Percentiles rank a stretch among this genome's conserved stretches.
Conservation (phyloP, 805 yeast species). For the Starmerella etchellsii region DNA sequence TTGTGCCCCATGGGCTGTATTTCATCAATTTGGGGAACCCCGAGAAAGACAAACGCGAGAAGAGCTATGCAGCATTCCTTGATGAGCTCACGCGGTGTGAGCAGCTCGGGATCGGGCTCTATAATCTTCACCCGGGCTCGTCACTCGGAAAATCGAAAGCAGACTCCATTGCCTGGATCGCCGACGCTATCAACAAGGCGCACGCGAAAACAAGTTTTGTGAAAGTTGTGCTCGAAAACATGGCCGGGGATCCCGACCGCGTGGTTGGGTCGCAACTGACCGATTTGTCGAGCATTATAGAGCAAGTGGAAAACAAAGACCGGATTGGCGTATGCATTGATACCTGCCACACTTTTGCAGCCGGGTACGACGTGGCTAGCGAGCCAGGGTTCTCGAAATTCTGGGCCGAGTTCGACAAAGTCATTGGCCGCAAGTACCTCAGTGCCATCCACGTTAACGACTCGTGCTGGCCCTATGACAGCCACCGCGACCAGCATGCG, state of each 20-base stretch:
- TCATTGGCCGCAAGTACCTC: slow-evolving; percentile 63
- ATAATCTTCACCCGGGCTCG: slow-evolving; percentile 85
- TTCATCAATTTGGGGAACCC: slow-evolving; percentile 89
- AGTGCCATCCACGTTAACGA: slow-evolving; percentile 82
- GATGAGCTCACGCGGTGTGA: slow-evolving; percentile 88
- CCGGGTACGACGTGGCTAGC: slow-evolving; percentile 78
- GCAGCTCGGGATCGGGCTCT: slow-evolving; percentile 64
- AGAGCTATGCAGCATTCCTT: slow-evolving; percentile 61
- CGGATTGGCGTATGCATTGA: slow-evolving; percentile 95
- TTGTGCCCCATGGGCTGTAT: slow-evolving; percentile 90
- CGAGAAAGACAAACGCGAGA: slow-evolving; percentile 60
- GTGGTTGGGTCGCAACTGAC: slow-evolving; percentile 70
- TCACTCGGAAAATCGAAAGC: slow-evolving; percentile 58
- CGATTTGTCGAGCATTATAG: slow-evolving; percentile 65
- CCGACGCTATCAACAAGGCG: slow-evolving; percentile 68
- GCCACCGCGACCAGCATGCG: slow-evolving; percentile 85
- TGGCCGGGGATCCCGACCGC: slow-evolving; percentile 89
- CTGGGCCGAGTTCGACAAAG: slow-evolving; percentile 63
- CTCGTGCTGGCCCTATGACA: slow-evolving; percentile 84
- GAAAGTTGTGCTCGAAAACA: slow-evolving; percentile 81
- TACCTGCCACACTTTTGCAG: slow-evolving; percentile 93
- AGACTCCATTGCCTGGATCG: slow-evolving; percentile 54
- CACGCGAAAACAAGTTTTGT: slow-evolving; percentile 62
- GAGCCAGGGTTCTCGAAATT: slow-evolving; percentile 47
- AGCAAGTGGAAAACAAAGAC: slow-evolving; percentile 59